A percentile compares a stretch with the other conserved stretches of the same genome.
phyloP scores from a whole-genome alignment of 2,329 filamentous ascomycete genomes.

The Neofusicoccum kwambonambiense region DNA sequence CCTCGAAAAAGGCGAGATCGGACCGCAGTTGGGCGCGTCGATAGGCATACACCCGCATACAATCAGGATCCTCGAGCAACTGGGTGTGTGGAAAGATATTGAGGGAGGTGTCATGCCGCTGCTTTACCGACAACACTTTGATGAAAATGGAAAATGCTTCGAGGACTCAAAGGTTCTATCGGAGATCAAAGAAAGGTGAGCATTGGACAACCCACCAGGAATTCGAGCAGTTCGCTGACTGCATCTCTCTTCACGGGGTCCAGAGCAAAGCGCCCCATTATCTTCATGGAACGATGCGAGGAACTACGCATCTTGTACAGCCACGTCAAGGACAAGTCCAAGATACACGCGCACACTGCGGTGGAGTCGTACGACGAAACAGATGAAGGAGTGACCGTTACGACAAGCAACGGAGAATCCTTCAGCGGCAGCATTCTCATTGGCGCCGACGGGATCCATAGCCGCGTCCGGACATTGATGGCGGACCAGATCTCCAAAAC shows the following conservation, averaged over 20 bases:
- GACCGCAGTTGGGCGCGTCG: slow-evolving; percentile 25
- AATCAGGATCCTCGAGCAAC: slow-evolving; percentile 26
- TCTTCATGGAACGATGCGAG: background rate
- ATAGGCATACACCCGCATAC: slow-evolving; percentile 24
- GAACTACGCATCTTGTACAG: slow-evolving; percentile 16
- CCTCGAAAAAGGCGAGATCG: slow-evolving; percentile 25
- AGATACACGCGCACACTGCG: slow-evolving; percentile 18
- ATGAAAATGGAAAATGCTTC: background rate
- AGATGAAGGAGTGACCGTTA: slow-evolving; percentile 19
- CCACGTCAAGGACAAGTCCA: slow-evolving; percentile 23
- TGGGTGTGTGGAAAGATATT: slow-evolving; percentile 19
- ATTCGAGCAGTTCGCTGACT: no score
- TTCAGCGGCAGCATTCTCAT: background rate
- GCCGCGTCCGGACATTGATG: background rate
- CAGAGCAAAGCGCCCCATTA: background rate
- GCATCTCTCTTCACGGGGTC: background rate
- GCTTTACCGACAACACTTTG: background rate
- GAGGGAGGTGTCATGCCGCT: background rate
- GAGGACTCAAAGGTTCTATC: background rate
- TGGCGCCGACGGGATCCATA: slow-evolving; percentile 12
- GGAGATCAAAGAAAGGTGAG: background rate
- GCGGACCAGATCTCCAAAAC: slow-evolving; percentile 1
- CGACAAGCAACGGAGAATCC: slow-evolving; percentile 20
- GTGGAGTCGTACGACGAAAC: background rate
- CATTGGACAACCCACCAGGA: background rate